Conservation (phyloP, 2,329 filamentous ascomycete species). For the Arthrobotrys entomopaga region DNA sequence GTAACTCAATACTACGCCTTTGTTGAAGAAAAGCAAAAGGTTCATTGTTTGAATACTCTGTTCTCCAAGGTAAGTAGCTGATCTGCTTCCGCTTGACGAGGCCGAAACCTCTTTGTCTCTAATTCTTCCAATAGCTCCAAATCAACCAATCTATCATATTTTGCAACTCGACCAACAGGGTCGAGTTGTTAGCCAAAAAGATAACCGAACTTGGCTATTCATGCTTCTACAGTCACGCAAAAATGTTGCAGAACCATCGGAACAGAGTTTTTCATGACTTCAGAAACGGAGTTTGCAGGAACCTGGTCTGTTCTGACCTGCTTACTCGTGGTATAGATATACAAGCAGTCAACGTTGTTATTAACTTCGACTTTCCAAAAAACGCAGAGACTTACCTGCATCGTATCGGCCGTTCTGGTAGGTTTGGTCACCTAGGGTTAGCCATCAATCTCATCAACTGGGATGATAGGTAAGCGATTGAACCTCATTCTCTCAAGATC, state of each 20-base stretch:
- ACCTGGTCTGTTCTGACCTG: conserved; percentile 96
- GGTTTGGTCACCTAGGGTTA: conserved; percentile 94
- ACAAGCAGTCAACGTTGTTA: conserved; percentile 98
- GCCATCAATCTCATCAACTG: conserved; percentile 99
- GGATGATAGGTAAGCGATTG: conserved; percentile 74
- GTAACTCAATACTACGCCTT: conserved; percentile 99
- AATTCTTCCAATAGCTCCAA: conserved; percentile 69
- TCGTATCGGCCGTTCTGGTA: conserved; percentile 95
- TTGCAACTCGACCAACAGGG: conserved; percentile 98
- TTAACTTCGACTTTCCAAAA: conserved; percentile 99
- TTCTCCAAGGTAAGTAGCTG: conserved; percentile 76
- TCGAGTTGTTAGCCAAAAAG: conserved; percentile 97
- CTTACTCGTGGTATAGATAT: conserved; percentile 99
- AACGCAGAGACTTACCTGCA: conserved; percentile 99
- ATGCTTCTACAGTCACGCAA: conserved; percentile 98
- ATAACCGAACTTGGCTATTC: conserved; percentile 99
- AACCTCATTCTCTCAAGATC: neutral
- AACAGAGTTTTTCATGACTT: conserved; percentile 99
- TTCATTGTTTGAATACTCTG: conserved; percentile 97
- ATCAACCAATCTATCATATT: conserved; percentile 99
- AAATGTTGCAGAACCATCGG: conserved; percentile 95
- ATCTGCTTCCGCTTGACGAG: neutral
- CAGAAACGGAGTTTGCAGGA: conserved; percentile 95
- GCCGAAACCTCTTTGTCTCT: neutral
- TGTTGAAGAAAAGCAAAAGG: conserved; percentile 98